These are phyloP conservation scores for Aureobasidium lini DNA, from an alignment of 2,329 filamentous ascomycete genomes.

Conservation along the genomic window DNA sequence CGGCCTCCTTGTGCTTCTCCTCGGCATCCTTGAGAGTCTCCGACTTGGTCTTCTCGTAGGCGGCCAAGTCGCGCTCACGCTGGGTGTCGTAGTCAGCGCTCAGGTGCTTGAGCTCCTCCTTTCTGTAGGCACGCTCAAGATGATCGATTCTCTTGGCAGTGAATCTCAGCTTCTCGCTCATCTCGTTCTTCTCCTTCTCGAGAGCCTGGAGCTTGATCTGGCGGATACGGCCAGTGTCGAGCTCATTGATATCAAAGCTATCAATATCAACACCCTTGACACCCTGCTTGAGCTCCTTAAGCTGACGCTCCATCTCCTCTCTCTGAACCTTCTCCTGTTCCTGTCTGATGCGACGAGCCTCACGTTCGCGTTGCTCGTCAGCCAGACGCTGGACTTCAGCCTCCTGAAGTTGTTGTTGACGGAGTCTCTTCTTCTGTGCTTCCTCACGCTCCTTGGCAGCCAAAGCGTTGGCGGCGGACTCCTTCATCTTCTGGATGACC, in stretches of 20 bases:
- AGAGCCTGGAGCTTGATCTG: constrained; percentile 92
- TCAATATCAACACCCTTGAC: constrained; percentile 80
- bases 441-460: constrained; percentile 89
- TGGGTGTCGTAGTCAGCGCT: constrained; percentile 78
- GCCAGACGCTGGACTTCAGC: constrained; percentile 81
- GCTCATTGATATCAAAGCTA: constrained; percentile 71
- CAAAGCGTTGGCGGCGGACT: constrained; percentile 80
- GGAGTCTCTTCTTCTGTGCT: constrained; percentile 76
- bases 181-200: constrained; percentile 95
- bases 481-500: constrained; percentile 93
- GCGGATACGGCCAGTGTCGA: constrained; percentile 60
- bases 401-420: constrained; percentile 80
- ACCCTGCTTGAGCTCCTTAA: constrained; percentile 88
- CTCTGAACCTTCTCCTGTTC: constrained; percentile 66
- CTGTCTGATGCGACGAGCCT: constrained; percentile 75
- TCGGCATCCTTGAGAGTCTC: constrained; percentile 75
- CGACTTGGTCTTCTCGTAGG: constrained; percentile 71
- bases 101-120: constrained; percentile 91
- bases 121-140: constrained; percentile 90
- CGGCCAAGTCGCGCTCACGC: constrained; percentile 65
- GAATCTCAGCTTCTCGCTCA: constrained; percentile 82
- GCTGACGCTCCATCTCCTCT: constrained; percentile 65
- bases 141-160: constrained; percentile 96
- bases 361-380: constrained; percentile 88
- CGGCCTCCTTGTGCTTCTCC: constrained; percentile 82